These are phyloP conservation scores for Saturnispora gosingensis DNA, from an alignment of 805 yeast species.

Conservation along the genomic window DNA sequence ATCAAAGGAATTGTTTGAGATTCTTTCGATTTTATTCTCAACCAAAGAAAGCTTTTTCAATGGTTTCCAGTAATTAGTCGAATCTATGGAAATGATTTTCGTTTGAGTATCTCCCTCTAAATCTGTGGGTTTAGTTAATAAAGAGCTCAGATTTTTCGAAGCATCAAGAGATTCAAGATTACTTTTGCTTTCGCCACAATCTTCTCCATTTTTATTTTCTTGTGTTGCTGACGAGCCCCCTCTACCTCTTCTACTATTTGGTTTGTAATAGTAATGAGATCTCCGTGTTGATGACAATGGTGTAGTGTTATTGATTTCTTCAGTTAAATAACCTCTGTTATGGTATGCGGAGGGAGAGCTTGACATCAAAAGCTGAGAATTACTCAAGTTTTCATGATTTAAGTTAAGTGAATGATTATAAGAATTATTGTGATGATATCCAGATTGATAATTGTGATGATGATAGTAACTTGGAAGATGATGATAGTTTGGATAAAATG, in stretches of 20 bases:
- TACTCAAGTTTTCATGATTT: neutral
- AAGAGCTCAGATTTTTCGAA: neutral
- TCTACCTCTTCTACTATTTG: constrained; percentile 12
- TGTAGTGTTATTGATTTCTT: neutral
- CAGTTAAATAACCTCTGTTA: neutral
- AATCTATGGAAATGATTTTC: neutral
- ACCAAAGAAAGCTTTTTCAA: constrained; percentile 33
- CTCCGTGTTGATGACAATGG: constrained; percentile 19
- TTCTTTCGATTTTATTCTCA: constrained; percentile 30
- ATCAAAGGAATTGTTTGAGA: constrained; percentile 26
- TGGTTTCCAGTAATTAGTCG: constrained; percentile 26
- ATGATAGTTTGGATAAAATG: constrained; percentile 1
- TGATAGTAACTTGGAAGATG: constrained; percentile 1
- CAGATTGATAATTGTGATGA: constrained; percentile 6
- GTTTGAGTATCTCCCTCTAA: neutral
- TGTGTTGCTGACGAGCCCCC: constrained; percentile 10
- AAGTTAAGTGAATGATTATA: constrained; percentile 4
- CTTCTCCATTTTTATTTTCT: neutral
- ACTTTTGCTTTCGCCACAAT: neutral
- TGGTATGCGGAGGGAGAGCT: constrained; percentile 10
- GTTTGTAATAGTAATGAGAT: constrained; percentile 20
- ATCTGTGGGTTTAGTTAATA: neutral
- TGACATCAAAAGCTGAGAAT: constrained; percentile 4
- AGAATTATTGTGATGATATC: constrained; percentile 5
- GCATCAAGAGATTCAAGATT: neutral